These are phyloP conservation scores for Lagenidium sp. DNA, from an alignment of 352 stramenopile genomes.

Conservation along the genomic window DNA sequence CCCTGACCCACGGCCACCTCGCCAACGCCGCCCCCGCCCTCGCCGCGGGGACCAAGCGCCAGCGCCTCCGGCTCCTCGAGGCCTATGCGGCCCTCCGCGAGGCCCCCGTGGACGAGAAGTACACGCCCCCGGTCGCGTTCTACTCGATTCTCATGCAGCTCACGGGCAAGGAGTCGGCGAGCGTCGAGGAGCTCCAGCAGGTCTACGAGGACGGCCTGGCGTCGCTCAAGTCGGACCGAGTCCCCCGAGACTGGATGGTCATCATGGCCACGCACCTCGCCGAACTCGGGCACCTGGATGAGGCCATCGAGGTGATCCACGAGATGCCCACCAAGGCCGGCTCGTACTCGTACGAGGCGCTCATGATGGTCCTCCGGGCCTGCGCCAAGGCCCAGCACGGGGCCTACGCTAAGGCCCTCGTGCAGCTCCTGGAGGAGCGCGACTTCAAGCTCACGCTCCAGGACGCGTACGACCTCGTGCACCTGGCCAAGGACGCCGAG, in stretches of 20 bases:
- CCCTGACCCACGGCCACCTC: conserved; percentile 32
- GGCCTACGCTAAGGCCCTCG: conserved; percentile 16
- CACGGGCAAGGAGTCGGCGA: conserved; percentile 21
- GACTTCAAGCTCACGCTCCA: conserved; percentile 24
- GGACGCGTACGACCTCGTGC: conserved; percentile 46
- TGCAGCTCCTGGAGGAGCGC: conserved; percentile 31
- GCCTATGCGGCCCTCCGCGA: conserved; percentile 18
- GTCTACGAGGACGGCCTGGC: conserved; percentile 41
- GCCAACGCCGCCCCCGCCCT: conserved; percentile 24
- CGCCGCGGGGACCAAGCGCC: conserved; percentile 31
- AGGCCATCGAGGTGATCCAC: conserved; percentile 22
- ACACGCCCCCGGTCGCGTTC: conserved; percentile 28
- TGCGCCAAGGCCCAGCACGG: conserved; percentile 16
- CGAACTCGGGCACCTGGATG: conserved; percentile 22
- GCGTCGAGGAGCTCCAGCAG: conserved; percentile 22
- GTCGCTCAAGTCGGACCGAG: conserved; percentile 15
- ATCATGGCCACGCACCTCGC: conserved; percentile 31
- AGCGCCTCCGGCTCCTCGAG: conserved; percentile 47
- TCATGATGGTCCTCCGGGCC: conserved; percentile 29
- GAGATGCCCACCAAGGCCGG: conserved; percentile 30
- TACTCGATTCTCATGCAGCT: conserved; percentile 37
- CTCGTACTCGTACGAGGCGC: conserved; percentile 30
- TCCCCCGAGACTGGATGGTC: conserved; percentile 38
- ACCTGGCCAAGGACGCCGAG: conserved; percentile 33
- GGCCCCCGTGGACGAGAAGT: conserved; percentile 16